These are phyloP conservation scores for Alternaria postmessia DNA, from an alignment of 2,329 filamentous ascomycete species.

Conservation along the genomic window DNA sequence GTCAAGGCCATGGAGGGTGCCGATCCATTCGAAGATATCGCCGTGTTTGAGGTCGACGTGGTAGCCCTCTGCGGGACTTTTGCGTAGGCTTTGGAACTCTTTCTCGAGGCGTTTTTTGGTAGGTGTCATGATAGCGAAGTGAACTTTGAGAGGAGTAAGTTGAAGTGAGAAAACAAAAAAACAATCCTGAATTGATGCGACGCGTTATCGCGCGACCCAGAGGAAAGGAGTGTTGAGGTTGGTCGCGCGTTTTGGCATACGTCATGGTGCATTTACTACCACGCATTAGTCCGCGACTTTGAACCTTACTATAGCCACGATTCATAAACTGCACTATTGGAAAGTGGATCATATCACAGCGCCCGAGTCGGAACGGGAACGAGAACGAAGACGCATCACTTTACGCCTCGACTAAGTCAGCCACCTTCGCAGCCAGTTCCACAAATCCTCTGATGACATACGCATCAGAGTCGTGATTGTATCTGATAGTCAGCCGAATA, in stretches of 20 bases:
- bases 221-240: neutral
- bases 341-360: no score
- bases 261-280: neutral
- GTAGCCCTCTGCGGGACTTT: constrained; percentile 2
- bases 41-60: neutral
- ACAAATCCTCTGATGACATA: no score
- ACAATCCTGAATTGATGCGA: neutral
- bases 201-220: neutral
- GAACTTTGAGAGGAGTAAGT: fast-evolving
- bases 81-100: constrained; percentile 3
- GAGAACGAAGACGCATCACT: no score
- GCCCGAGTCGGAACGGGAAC: no score
- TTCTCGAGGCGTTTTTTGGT: constrained; percentile 11
- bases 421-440: no score
- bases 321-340: neutral
- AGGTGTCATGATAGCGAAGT: neutral
- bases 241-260: neutral
- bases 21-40: constrained; percentile 8
- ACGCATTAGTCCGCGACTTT: neutral
- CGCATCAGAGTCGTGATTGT: no score
- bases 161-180: neutral
- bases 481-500: fast-evolving
- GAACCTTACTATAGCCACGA: neutral
- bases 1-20: neutral
- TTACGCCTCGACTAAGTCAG: no score